Percentiles rank a stretch among this genome's conserved stretches.
Conservation (phyloP, 2,329 filamentous ascomycete genomes). For the Fusarium haematococcum region DNA sequence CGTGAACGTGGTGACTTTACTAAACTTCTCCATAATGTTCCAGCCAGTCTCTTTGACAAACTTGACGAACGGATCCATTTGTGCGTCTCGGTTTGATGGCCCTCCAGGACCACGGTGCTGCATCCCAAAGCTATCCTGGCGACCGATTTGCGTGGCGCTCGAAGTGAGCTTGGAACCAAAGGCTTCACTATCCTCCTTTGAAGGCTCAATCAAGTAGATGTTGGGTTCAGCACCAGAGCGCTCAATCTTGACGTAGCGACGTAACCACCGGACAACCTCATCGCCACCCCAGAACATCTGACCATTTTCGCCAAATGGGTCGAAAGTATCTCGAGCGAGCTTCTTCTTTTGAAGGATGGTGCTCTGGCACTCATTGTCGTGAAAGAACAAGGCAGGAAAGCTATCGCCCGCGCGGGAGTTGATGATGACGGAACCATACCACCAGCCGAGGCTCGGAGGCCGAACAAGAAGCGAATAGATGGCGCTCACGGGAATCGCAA, state of each 20-base stretch:
- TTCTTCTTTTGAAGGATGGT: constrained; percentile 95
- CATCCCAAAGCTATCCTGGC: constrained; percentile 48
- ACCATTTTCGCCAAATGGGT: constrained; percentile 87
- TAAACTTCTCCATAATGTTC: constrained; percentile 97
- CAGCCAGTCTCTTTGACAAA: constrained; percentile 94
- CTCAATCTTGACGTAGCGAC: constrained; percentile 84
- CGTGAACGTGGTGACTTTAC: constrained; percentile 97
- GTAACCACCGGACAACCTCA: constrained; percentile 92
- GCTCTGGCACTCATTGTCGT: constrained; percentile 95
- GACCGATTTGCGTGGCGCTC: constrained; percentile 39
- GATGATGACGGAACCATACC: constrained; percentile 96
- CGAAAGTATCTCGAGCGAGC: constrained; percentile 84
- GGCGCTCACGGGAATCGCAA: constrained; percentile 89
- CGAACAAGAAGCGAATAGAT: constrained; percentile 92
- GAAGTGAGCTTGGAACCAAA: constrained; percentile 76
- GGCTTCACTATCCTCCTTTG: constrained; percentile 82
- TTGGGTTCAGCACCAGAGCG: constrained; percentile 88
- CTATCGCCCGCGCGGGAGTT: constrained; percentile 92
- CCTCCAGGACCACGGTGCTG: constrained; percentile 49
- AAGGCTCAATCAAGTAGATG: constrained; percentile 91
- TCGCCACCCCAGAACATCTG: constrained; percentile 98
- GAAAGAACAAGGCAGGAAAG: constrained; percentile 96
- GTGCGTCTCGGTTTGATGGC: constrained; percentile 68
- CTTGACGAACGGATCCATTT: constrained; percentile 94
- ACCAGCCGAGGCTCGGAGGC: constrained; percentile 95